Base-by-base conservation (phyloP, 108 stramenopile species). In the Epipyxis sp. region DNA sequence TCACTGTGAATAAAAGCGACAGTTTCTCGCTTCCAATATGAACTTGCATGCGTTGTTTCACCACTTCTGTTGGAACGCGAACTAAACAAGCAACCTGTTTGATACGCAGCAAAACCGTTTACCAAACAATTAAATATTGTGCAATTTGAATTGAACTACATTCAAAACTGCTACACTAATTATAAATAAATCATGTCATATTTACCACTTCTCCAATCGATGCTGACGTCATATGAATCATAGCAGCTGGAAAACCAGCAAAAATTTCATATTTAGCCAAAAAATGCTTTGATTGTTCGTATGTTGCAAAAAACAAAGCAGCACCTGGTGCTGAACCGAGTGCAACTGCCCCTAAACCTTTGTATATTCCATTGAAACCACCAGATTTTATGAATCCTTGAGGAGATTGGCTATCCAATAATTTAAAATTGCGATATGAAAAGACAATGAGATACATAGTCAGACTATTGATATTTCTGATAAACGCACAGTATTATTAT, bases 1-100 rank as follows among this genome's bases (percentile, higher is more conserved):
- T n/a, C n/a, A n/a, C n/a, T n/a, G n/a, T n/a, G n/a, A n/a, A n/a
- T n/a, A n/a, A n/a, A n/a, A n/a, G n/a, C n/a, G n/a, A n/a, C n/a
- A n/a, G n/a, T n/a, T n/a, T n/a, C n/a, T n/a, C n/a, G n/a, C n/a
- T n/a, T n/a, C n/a, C n/a, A n/a, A 87, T 40, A 39, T 81, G 76
- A 50, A 67, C 69, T 86, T 99, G 98, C 94, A 96, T 94, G 59
- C 92, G 92, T 42, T 94, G 90, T 86, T 99, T 99, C 69, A 99
- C 82, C 0, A 97, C 94, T 81, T 99, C 98, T 10, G 95, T 95
- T 1, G 99, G 99, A 13, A 97, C 97, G 0, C 99, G 91, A 0
- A 99, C 93, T 46, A 97, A 81, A 82, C 96, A 96, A 13, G 96
- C 97, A 42, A 90, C 89, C n/a, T n/a, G n/a, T n/a, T n/a, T n/a